These are phyloP conservation scores for Venturia nashicola DNA, from an alignment of 2,329 filamentous ascomycete species.

Conservation along the genomic window DNA sequence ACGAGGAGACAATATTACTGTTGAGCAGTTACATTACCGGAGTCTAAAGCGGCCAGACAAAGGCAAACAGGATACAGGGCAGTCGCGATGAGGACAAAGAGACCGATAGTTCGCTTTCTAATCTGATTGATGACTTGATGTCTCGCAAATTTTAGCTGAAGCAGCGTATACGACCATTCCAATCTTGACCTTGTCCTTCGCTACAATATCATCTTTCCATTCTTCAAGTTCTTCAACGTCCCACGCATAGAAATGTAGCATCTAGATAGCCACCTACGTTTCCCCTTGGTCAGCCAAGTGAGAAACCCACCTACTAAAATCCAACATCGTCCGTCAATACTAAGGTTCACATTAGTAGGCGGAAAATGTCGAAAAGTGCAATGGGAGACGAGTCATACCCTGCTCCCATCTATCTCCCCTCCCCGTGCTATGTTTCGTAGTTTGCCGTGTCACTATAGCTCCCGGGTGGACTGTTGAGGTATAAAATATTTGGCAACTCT, in stretches of 20 bases:
- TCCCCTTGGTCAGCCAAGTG: conserved; percentile 15
- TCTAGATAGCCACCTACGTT: conserved; percentile 16
- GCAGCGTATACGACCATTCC: conserved; percentile 10
- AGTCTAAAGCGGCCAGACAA: neutral
- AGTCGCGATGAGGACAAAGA: too few species aligned
- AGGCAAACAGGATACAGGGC: neutral
- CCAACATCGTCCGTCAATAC: conserved; percentile 11
- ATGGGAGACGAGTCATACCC: neutral
- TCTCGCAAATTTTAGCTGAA: neutral
- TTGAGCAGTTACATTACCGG: neutral
- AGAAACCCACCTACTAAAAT: conserved; percentile 8
- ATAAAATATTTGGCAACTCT: conserved; percentile 10
- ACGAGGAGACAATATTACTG: neutral
- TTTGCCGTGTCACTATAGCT: conserved; percentile 13
- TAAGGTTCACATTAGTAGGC: neutral
- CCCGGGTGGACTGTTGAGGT: conserved; percentile 14
- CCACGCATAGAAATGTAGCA: conserved; percentile 17
- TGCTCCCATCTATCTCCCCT: conserved; percentile 10
- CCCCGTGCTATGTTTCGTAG: conserved; percentile 7
- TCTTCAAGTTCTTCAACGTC: conserved; percentile 17
- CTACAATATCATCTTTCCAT: conserved; percentile 17
- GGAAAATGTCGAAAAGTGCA: neutral
- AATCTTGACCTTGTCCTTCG: conserved; percentile 16
- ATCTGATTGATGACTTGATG: too few species aligned
- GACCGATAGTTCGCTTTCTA: too few species aligned